Percentiles rank a stretch among this genome's conserved stretches.
Conservation (phyloP, 2,329 filamentous ascomycete genomes). For the Metarhizium sp. region DNA sequence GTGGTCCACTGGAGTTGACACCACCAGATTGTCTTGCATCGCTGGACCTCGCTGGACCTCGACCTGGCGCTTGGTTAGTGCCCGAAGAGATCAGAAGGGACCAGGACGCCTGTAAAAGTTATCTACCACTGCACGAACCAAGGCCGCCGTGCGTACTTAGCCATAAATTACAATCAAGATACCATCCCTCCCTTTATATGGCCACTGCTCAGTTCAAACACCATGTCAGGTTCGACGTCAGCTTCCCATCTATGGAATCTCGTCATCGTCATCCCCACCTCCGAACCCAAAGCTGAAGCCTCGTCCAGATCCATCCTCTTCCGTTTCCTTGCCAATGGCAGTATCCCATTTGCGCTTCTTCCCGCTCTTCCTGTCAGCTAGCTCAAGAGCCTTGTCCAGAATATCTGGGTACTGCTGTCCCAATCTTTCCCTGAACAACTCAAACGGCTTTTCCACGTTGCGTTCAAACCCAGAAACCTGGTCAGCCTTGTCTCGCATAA, state of each 20-base stretch:
- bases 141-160: too few species aligned
- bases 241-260: conserved; percentile 27
- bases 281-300: conserved; percentile 46
- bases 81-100: too few species aligned
- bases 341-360: conserved; percentile 85
- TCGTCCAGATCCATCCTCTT: conserved; percentile 19
- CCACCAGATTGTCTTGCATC: too few species aligned
- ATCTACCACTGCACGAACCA: too few species aligned
- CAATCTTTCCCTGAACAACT: conserved; percentile 64
- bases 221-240: too few species aligned
- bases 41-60: too few species aligned
- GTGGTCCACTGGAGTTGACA: too few species aligned
- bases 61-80: too few species aligned
- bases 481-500: conserved; percentile 71
- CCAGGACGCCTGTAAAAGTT: too few species aligned
- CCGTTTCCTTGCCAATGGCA: conserved; percentile 41
- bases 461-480: conserved; percentile 81
- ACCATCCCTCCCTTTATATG: too few species aligned
- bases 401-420: conserved; percentile 52
- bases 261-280: conserved; percentile 32
- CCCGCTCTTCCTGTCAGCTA: conserved; percentile 53
- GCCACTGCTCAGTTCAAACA: too few species aligned
- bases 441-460: conserved; percentile 62
- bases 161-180: too few species aligned
- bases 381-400: conserved; percentile 54